phyloP scores from a whole-genome alignment of 306 rosid genomes.

The Dalbergia cultrata region DNA sequence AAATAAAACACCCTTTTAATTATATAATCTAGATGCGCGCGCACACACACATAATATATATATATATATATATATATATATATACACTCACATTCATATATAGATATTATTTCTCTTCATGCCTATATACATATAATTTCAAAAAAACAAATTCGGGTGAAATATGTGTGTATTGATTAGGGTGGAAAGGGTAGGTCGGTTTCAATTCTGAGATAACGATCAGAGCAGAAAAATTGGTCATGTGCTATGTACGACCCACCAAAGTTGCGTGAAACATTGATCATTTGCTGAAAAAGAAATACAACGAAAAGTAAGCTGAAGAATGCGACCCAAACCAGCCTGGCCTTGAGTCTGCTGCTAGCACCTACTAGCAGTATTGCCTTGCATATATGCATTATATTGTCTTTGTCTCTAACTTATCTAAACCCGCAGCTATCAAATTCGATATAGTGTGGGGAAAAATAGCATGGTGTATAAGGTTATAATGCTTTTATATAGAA shows the following conservation, averaged over 20 bases:
- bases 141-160: no score
- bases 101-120: no score
- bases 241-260: conserved; percentile 11
- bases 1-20: no score
- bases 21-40: no score
- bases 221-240: neutral
- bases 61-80: no score
- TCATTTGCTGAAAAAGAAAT: neutral
- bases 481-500: neutral
- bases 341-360: conserved; percentile 11
- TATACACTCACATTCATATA: no score
- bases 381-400: conserved; percentile 10
- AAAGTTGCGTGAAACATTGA: neutral
- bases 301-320: conserved; percentile 15
- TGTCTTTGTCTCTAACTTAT: neutral
- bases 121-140: no score
- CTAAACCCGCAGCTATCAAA: conserved; percentile 7
- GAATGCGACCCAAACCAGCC: conserved; percentile 24
- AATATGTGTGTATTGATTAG: no score
- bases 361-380: neutral
- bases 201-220: neutral
- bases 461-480: neutral
- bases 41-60: no score
- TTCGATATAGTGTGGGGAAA: neutral
- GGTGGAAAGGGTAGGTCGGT: neutral